Percentiles rank a stretch among this genome's conserved stretches.
phyloP scores from a whole-genome alignment of 2,329 filamentous ascomycete genomes.

The Phymatotrichopsis omnivora region DNA sequence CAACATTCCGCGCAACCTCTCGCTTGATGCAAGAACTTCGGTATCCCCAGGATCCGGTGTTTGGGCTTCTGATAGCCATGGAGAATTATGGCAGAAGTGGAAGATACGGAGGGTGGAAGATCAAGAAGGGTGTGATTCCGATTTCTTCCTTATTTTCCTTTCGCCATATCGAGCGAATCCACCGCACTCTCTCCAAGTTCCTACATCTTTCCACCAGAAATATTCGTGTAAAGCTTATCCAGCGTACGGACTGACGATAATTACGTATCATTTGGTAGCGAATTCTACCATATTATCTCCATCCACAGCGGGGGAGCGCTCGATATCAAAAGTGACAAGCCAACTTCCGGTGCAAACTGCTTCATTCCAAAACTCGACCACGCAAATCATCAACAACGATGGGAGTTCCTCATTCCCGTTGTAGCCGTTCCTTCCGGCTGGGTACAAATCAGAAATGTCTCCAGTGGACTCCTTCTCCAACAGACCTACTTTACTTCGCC shows the following conservation, averaged over 20 bases:
- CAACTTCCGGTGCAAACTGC: not conserved
- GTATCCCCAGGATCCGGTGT: not conserved
- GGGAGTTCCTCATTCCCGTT: not conserved
- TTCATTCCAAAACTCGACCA: not conserved
- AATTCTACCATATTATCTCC: not conserved
- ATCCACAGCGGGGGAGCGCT: not conserved
- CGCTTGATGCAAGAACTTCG: too few relatives aligned
- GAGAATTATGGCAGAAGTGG: not conserved
- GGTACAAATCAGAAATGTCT: not conserved
- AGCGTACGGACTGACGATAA: too few relatives aligned
- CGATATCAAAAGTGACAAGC: not conserved
- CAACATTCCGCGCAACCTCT: too few relatives aligned
- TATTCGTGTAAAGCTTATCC: too few relatives aligned
- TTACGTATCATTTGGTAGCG: too few relatives aligned
- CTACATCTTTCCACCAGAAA: too few relatives aligned
- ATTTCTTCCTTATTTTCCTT: too few relatives aligned
- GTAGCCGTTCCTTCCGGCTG: not conserved
- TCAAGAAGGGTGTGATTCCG: not conserved
- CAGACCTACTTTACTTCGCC: not conserved
- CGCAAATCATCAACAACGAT: not conserved
- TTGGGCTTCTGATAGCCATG: not conserved
- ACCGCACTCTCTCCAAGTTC: too few relatives aligned
- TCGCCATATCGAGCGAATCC: too few relatives aligned
- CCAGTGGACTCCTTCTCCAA: not conserved
- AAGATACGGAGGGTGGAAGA: not conserved